A percentile compares a stretch with the other conserved stretches of the same genome.
phyloP scores from a whole-genome alignment of 495 filamentous ascomycete genomes.

The Aspergillus mulundensis region DNA sequence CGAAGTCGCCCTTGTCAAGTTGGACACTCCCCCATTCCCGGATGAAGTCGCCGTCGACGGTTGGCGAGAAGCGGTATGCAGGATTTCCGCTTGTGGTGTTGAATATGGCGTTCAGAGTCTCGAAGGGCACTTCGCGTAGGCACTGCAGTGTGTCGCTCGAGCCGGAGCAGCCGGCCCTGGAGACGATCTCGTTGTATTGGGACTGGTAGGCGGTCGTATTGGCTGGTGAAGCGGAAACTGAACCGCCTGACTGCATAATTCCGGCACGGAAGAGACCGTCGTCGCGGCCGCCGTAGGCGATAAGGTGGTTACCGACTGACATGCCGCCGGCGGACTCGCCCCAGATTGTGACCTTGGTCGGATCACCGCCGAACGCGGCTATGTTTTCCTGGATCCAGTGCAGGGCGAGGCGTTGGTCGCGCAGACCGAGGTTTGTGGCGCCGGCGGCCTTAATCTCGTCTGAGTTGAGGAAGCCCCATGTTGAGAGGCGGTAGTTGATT shows the following conservation, averaged over 20 bases:
- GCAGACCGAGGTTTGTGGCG: slow-evolving; percentile 53
- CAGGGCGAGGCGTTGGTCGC: slow-evolving; percentile 58
- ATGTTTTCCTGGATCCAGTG: slow-evolving; percentile 61
- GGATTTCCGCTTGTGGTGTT: slow-evolving; percentile 28
- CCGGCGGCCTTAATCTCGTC: slow-evolving; percentile 34
- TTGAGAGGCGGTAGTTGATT: slow-evolving; percentile 56
- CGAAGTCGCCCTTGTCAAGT: slow-evolving; percentile 34
- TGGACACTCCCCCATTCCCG: slow-evolving; percentile 30
- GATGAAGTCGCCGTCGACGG: slow-evolving; percentile 52
- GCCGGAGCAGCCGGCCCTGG: slow-evolving; percentile 28
- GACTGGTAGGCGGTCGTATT: slow-evolving; percentile 10
- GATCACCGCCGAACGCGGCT: slow-evolving; percentile 50
- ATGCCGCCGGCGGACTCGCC: slow-evolving; percentile 42
- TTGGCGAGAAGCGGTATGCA: slow-evolving; percentile 38
- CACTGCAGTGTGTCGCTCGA: slow-evolving; percentile 41
- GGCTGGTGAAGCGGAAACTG: slow-evolving; percentile 1
- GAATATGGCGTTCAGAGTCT: slow-evolving; percentile 36
- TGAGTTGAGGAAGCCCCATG: slow-evolving; percentile 50
- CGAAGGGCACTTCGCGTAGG: slow-evolving; percentile 43
- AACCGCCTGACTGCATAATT: slow-evolving; percentile 2
- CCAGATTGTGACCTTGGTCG: slow-evolving; percentile 63
- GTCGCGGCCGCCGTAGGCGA: slow-evolving; percentile 12
- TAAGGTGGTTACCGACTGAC: slow-evolving; percentile 11
- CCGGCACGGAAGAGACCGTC: slow-evolving; percentile 10
- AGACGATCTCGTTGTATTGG: slow-evolving; percentile 8